Evolutionary conservation across 345 rosid species (phyloP), one percentile per base, ranked within the genome.

Genomic region (Populus davidiana): DNA sequence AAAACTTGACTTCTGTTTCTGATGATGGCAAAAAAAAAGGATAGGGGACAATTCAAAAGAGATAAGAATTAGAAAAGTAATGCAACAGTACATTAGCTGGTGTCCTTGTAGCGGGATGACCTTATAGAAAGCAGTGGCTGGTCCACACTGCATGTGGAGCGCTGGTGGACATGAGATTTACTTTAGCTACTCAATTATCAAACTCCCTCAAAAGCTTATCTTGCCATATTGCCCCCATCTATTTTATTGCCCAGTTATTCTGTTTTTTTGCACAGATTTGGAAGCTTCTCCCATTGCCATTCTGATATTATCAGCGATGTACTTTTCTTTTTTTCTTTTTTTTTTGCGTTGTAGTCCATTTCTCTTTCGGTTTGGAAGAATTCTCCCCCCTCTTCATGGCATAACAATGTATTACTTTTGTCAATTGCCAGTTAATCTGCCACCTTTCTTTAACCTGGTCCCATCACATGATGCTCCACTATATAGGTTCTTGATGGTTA

Each of bases 141-240:
- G 50, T 47, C 50, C 73, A 25, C 79, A 47, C 73, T 61, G 10
- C 75, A 69, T 81, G 77, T 81, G 81, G 70, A 54, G 54, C 76
- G 69, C 63, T 66, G 74, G 41, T 72, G 80, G 80, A 65, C 59
- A 63, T 69, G 59, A 38, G 69, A 18, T 39, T 67, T 71, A 16
- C 64, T 75, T 73, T 83, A 63, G 74, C 63, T 54, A 59, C 47
- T 80, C 59, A 77, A 76, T 81, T 35, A 81, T 70, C 20, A 44
- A 12, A 61, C 63, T 59, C 13, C n/a, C 56, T 68, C 16, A 62
- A 38, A 41, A 59, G 20, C 74, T 54, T 43, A 67, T 74, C 36
- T 47, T 77, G 72, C 71, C 76, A 71, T 27, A 29, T 66, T 66
- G 68, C 27, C 71, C 70, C 65, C 65, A 18, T 72, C 69, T 71